phyloP scores from a whole-genome alignment of 179 eudicot genomes.

The Drosera spatulata region DNA sequence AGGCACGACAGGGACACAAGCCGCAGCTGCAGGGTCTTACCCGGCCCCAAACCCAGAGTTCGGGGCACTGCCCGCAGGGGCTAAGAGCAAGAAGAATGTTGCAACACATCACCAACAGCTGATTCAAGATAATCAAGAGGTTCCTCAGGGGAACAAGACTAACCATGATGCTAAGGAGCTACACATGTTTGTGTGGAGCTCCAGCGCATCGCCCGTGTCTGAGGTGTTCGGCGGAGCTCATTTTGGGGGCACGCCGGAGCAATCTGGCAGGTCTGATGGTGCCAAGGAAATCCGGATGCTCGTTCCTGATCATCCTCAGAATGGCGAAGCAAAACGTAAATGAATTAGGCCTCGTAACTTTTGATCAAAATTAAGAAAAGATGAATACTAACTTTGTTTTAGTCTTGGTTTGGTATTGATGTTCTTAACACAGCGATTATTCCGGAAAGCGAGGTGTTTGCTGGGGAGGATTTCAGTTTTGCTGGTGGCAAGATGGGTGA shows the following conservation, averaged over 20 bases:
- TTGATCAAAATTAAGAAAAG: too few species aligned
- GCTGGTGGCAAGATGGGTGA: slow-evolving; percentile 17
- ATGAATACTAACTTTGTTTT: too few species aligned
- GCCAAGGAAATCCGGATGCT: slow-evolving; percentile 96
- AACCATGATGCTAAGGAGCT: slow-evolving; percentile 87
- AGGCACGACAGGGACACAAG: slow-evolving; percentile 10
- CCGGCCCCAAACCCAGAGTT: slow-evolving; percentile 92
- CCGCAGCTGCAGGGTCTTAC: slow-evolving; percentile 22
- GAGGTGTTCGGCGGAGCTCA: slow-evolving; percentile 67
- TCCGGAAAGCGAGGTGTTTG: slow-evolving; percentile 28
- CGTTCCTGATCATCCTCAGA: slow-evolving; percentile 72
- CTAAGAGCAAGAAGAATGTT: slow-evolving; percentile 14
- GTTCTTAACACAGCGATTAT: slow-evolving; percentile 4
- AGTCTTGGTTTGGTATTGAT: too few species aligned
- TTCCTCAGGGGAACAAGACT: slow-evolving; percentile 9
- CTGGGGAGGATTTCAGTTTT: slow-evolving; percentile 43
- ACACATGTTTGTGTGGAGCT: slow-evolving; percentile 98
- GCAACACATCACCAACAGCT: not conserved
- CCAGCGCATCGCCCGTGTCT: slow-evolving; percentile 89
- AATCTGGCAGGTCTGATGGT: slow-evolving; percentile 77
- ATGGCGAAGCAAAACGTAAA: slow-evolving; percentile 35
- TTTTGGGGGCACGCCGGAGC: slow-evolving; percentile 41
- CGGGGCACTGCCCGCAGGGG: slow-evolving; percentile 7
- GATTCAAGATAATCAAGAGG: slow-evolving; percentile 3
- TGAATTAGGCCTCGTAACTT: too few species aligned